Percentiles rank a stretch among this genome's conserved stretches.
phyloP scores from a whole-genome alignment of 2,329 filamentous ascomycete genomes.

The Fusarium sp. region DNA sequence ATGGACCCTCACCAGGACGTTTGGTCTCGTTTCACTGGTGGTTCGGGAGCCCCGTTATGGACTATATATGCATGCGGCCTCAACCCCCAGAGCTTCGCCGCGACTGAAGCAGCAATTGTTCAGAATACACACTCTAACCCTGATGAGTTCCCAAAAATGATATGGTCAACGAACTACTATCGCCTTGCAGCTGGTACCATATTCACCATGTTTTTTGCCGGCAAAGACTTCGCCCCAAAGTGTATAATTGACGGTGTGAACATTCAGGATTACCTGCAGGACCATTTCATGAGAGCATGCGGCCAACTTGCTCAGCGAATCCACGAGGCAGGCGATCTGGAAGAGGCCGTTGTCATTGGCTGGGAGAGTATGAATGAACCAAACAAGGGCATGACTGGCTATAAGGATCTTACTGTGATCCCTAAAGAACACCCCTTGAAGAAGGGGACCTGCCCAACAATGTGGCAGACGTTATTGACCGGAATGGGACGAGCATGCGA shows the following conservation, averaged over 20 bases:
- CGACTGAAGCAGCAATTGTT: slow-evolving; percentile 90
- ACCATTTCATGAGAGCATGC: slow-evolving; percentile 84
- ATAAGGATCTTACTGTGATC: slow-evolving; percentile 81
- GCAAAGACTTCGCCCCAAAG: slow-evolving; percentile 91
- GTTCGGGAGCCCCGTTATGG: slow-evolving; percentile 97
- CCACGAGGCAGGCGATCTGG: slow-evolving; percentile 87
- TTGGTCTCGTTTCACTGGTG: slow-evolving; percentile 94
- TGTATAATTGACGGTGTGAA: slow-evolving; percentile 95
- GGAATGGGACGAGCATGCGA: slow-evolving; percentile 93
- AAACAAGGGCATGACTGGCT: slow-evolving; percentile 86
- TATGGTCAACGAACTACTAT: slow-evolving; percentile 98
- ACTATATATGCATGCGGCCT: slow-evolving; percentile 94
- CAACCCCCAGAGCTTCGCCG: slow-evolving; percentile 84
- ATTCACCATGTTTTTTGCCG: slow-evolving; percentile 94
- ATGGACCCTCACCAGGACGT: slow-evolving; percentile 99
- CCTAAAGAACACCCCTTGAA: slow-evolving; percentile 89
- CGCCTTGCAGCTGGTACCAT: slow-evolving; percentile 88
- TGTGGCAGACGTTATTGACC: slow-evolving; percentile 91
- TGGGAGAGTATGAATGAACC: slow-evolving; percentile 99
- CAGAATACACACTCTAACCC: slow-evolving; percentile 93
- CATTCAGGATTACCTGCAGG: slow-evolving; percentile 93
- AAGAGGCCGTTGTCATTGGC: slow-evolving; percentile 87
- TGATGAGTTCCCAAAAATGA: slow-evolving; percentile 94
- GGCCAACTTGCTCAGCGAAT: slow-evolving; percentile 85
- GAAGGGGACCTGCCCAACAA: slow-evolving; percentile 91